Evolutionary conservation across 768 basidiomycete species (phyloP).

Genomic region (Mrakia frigida): DNA sequence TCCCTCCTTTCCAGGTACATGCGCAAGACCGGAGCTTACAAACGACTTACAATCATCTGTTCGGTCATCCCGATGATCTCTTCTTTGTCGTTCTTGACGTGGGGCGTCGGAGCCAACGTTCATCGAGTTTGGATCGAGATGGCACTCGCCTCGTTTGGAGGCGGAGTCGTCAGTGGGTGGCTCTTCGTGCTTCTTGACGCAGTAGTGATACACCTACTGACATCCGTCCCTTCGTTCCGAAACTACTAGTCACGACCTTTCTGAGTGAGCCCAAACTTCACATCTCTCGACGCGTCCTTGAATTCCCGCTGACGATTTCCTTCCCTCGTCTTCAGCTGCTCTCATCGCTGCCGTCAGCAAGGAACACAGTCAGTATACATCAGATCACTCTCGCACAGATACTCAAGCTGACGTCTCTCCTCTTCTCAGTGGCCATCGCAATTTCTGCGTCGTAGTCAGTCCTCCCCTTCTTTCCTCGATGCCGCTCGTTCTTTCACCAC

Average conservation of each 20-base stretch:
- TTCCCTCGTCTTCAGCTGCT: neutral
- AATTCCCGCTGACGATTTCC: neutral
- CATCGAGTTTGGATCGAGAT: conserved; percentile 38
- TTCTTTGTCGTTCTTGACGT: conserved; percentile 36
- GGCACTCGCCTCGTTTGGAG: conserved; percentile 34
- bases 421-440: conserved; percentile 35
- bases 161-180: conserved; percentile 13
- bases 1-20: conserved; percentile 11
- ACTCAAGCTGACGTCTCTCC: neutral
- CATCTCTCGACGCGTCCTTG: neutral
- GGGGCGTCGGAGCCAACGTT: conserved; percentile 34
- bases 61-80: conserved; percentile 37
- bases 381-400: neutral
- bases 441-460: conserved; percentile 39
- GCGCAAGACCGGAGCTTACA: conserved; percentile 33
- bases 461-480: neutral
- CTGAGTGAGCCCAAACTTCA: neutral
- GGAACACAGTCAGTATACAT: neutral
- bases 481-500: neutral
- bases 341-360: conserved; percentile 16
- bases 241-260: neutral
- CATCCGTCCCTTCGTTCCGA: neutral
- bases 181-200: neutral
- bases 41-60: conserved; percentile 37
- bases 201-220: neutral